Conservation (phyloP, 2,329 filamentous ascomycete genomes). For the Amphichorda felina region DNA sequence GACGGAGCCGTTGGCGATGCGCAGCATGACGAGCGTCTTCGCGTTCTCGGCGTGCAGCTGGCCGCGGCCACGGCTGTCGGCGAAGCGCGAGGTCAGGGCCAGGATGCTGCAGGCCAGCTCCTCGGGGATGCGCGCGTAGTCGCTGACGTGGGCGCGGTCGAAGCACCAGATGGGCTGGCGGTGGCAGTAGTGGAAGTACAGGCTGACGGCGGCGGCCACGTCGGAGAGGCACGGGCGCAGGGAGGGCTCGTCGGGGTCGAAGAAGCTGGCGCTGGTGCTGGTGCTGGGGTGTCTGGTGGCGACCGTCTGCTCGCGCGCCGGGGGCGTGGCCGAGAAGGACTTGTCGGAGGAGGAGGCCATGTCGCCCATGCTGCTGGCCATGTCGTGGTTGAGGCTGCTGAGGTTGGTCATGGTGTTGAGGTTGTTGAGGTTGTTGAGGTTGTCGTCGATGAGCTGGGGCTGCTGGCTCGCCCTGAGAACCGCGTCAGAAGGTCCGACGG, state of each 20-base stretch:
- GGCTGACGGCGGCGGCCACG: constrained; percentile 18
- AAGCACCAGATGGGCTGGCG: constrained; percentile 33
- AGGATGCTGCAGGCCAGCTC: constrained; percentile 29
- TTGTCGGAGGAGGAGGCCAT: constrained; percentile 1
- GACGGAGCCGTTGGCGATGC: constrained; percentile 36
- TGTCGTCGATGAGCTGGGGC: not conserved
- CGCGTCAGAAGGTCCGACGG: constrained; percentile 14
- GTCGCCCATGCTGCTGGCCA: constrained; percentile 1
- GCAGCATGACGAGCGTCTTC: constrained; percentile 31
- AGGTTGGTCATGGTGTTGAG: not conserved
- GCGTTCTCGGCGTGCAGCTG: constrained; percentile 25
- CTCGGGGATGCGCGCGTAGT: constrained; percentile 20
- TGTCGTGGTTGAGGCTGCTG: not conserved
- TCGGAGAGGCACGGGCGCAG: constrained; percentile 18
- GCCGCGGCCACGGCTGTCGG: constrained; percentile 18
- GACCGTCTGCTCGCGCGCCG: constrained; percentile 3
- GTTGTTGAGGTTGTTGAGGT: not conserved
- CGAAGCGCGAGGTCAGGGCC: constrained; percentile 25
- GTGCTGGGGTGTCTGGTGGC: constrained; percentile 5
- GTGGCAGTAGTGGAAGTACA: constrained; percentile 31
- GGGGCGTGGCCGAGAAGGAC: constrained; percentile 4
- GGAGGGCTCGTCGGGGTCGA: constrained; percentile 14
- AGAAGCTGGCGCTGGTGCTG: constrained; percentile 11
- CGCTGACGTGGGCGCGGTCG: constrained; percentile 25
- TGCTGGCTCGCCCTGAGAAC: constrained; percentile 15